These are phyloP conservation scores for Saccharomycopsis olivae DNA, from an alignment of 805 yeast species.

Conservation along the genomic window DNA sequence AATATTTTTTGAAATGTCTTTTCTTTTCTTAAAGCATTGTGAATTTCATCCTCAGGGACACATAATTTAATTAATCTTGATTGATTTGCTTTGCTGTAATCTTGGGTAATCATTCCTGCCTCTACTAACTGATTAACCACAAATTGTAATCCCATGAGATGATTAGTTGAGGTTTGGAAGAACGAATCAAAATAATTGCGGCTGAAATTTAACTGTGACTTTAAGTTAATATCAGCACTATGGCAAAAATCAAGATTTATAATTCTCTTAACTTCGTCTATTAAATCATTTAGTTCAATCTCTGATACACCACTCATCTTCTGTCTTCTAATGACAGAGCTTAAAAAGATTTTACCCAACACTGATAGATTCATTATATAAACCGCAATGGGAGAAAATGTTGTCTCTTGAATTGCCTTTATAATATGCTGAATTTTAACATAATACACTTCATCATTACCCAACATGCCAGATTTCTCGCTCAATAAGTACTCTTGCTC, in stretches of 20 bases:
- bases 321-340: constrained; percentile 51
- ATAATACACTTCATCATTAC: constrained; percentile 32
- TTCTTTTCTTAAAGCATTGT: constrained; percentile 50
- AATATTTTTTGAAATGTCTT: constrained; percentile 19
- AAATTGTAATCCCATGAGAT: constrained; percentile 41
- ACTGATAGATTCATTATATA: constrained; percentile 53
- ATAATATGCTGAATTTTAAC: constrained; percentile 69
- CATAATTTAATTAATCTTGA: constrained; percentile 51
- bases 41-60: constrained; percentile 61
- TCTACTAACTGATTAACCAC: constrained; percentile 64
- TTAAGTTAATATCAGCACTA: constrained; percentile 6
- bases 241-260: constrained; percentile 29
- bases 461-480: constrained; percentile 18
- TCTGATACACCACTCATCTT: constrained; percentile 65
- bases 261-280: constrained; percentile 61
- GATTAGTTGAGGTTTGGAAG: not conserved
- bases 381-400: constrained; percentile 57
- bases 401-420: constrained; percentile 70
- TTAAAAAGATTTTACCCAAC: constrained; percentile 61
- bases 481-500: constrained; percentile 42
- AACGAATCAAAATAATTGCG: constrained; percentile 8
- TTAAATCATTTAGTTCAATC: constrained; percentile 59
- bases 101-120: constrained; percentile 65
- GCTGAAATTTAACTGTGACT: not conserved
- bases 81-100: constrained; percentile 59